Evolutionary conservation across 805 yeast species (phyloP), one percentile per base, ranked within the genome.

Genomic region (Candida schatavii): DNA sequence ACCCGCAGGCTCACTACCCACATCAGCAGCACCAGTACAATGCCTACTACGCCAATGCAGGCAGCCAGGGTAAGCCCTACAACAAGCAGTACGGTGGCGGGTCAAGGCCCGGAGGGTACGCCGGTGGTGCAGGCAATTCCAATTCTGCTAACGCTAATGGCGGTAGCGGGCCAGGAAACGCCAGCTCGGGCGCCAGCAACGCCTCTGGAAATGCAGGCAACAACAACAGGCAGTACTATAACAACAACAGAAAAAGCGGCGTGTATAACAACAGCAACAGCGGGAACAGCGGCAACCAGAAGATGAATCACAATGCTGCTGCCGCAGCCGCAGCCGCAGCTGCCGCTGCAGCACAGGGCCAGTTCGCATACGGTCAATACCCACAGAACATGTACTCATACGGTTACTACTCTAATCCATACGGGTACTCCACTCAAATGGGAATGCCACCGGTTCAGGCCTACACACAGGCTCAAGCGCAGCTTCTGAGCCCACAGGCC

Each of bases 301-400:
- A 55, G 49, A 32, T 50, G 28, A 47, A 46, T 32, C 54, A 49
- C 40, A 44, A 51, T 37, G 28, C 45, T 26, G n/a, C n/a, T n/a
- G n/a, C n/a, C n/a, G n/a, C n/a, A n/a, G n/a, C n/a, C n/a, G n/a
- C n/a, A n/a, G n/a, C n/a, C n/a, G n/a, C n/a, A n/a, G n/a, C n/a
- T n/a, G n/a, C n/a, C n/a, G n/a, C n/a, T n/a, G n/a, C n/a, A n/a
- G n/a, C n/a, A n/a, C 46, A 41, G 43, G 49, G 48, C 48, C 60
- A 49, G 39, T 52, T 48, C 49, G 45, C 47, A 41, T 59, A 56
- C 47, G 40, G 45, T 22, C 52, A 49, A 19, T 56, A 56, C 42
- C 54, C 57, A 11, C 47, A 52, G 25, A 45, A 46, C 25, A 56
- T 59, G 61, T 60, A 59, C 45, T 47, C 54, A 15, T 59, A 59